phyloP scores from a whole-genome alignment of 148 eudicot species.

The Camellia granthamiana region DNA sequence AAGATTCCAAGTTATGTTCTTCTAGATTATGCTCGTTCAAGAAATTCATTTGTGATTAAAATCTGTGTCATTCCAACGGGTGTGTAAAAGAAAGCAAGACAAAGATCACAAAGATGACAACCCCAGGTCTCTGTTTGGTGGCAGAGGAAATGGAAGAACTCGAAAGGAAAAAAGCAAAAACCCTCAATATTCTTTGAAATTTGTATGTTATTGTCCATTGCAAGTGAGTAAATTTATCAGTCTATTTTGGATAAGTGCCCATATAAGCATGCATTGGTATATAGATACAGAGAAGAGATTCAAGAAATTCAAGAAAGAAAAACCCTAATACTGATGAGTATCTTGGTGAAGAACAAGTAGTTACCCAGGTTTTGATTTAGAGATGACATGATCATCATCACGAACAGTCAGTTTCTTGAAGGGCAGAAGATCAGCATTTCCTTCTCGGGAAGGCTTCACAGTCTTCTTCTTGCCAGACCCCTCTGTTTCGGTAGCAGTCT shows the following conservation, averaged over 20 bases:
- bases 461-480: no score
- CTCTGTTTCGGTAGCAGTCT: no score
- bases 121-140: background rate
- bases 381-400: background rate
- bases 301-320: background rate
- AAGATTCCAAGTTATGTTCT: no score
- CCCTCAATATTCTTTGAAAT: background rate
- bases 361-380: background rate
- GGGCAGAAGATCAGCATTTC: no score
- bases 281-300: background rate
- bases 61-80: background rate
- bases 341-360: no score
- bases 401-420: no score
- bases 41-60: no score
- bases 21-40: no score
- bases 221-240: background rate
- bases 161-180: no score
- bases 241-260: no score
- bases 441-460: no score
- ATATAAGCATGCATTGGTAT: background rate
- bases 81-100: background rate
- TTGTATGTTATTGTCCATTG: no score
- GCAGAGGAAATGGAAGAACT: background rate
- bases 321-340: background rate
- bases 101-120: background rate